phyloP scores from a whole-genome alignment of 1,284 basidiomycete species.

The Pseudozyma hubeiensis region DNA sequence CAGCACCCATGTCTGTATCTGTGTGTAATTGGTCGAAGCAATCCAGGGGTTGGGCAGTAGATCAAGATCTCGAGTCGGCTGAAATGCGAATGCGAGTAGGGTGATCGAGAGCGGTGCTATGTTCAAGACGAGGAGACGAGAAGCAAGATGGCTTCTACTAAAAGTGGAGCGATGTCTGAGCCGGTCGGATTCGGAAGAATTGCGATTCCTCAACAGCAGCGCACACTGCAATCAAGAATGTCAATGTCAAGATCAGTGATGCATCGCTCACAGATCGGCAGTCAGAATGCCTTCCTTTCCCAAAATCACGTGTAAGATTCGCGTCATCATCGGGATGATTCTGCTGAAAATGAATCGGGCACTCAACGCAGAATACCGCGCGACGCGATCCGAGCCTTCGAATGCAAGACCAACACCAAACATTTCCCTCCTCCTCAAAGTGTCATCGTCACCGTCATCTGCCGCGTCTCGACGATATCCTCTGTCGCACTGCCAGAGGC shows the following conservation, averaged over 20 bases:
- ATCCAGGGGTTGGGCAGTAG: no score
- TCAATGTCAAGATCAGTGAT: background rate
- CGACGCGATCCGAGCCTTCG: slow-evolving; percentile 21
- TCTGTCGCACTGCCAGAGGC: no score
- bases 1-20: slow-evolving; percentile 37
- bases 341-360: background rate
- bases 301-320: slow-evolving; percentile 35
- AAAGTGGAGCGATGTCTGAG: slow-evolving; percentile 11
- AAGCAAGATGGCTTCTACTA: slow-evolving; percentile 5
- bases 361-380: slow-evolving; percentile 3
- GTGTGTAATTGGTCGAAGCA: background rate
- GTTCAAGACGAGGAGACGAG: background rate
- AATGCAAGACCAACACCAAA: no score
- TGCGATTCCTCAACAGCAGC: background rate
- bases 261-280: background rate
- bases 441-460: background rate
- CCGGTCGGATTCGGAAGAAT: slow-evolving; percentile 47
- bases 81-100: no score
- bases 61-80: no score
- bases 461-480: background rate
- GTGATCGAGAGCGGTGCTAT: no score
- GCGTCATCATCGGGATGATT: slow-evolving; percentile 9
- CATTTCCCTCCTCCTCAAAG: no score
- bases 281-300: background rate
- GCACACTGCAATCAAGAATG: no score